phyloP scores from a whole-genome alignment of 257 asterid species.

The Nicotiana otophora region DNA sequence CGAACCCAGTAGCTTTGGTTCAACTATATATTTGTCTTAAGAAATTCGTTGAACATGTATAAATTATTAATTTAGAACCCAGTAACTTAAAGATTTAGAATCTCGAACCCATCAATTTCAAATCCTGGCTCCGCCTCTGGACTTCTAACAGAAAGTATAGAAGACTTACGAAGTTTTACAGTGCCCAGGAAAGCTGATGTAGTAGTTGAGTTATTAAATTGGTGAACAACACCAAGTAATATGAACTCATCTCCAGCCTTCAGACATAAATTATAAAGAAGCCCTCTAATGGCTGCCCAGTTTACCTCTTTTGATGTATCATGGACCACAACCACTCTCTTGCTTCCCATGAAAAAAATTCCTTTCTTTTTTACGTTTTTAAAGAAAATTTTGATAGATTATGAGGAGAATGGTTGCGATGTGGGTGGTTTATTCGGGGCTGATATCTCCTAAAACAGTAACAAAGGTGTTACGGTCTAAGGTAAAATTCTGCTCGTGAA shows the following conservation, averaged over 20 bases:
- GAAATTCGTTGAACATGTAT: too few species aligned
- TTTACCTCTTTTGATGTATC: slow-evolving; percentile 32
- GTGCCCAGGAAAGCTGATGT: slow-evolving; percentile 7
- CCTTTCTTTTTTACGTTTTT: neutral
- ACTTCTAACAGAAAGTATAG: neutral
- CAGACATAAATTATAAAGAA: slow-evolving; percentile 18
- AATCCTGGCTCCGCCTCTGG: too few species aligned
- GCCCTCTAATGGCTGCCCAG: slow-evolving; percentile 33
- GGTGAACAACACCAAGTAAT: slow-evolving; percentile 35
- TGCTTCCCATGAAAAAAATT: slow-evolving; percentile 9
- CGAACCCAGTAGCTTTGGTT: too few species aligned
- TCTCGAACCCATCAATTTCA: too few species aligned
- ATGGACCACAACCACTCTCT: slow-evolving; percentile 40
- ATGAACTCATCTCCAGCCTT: slow-evolving; percentile 46
- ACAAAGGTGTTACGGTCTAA: neutral
- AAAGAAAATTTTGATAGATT: neutral
- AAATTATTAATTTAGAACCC: too few species aligned
- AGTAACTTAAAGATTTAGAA: too few species aligned
- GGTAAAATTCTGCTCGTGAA: neutral
- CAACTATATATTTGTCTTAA: too few species aligned
- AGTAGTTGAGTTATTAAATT: slow-evolving; percentile 14
- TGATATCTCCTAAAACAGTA: neutral
- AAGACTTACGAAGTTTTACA: slow-evolving; percentile 23
- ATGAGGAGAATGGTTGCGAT: neutral
- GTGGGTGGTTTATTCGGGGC: neutral